Evolutionary conservation across 2,329 filamentous ascomycete genomes (phyloP), one percentile per base, ranked within the genome.

Genomic region (Cladosporium sphaerospermum): DNA sequence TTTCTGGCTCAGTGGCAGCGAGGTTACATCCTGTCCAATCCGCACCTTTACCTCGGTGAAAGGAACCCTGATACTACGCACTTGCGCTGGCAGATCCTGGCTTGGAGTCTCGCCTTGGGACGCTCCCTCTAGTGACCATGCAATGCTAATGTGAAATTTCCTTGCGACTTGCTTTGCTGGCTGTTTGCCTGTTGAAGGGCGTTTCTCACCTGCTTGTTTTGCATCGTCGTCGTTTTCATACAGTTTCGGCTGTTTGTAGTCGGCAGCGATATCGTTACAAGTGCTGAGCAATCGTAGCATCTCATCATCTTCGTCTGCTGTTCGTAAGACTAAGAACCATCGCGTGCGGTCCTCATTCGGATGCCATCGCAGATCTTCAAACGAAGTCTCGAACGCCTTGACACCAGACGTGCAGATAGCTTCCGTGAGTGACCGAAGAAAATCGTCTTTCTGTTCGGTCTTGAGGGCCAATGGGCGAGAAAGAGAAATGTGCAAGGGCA

Each of bases 401-500:
- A 79, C 45, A 73, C 78, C 60, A 58, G 58, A 52, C 65, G 46
- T 55, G 45, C 68, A 55, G 53, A 86, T 60, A 8, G 70, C 62
- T 1, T 68, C 65, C 34, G 71, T 67, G 4, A 95, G 67, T 0
- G 70, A 69, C 4, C 78, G 70, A 4, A 86, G 73, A 64, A 96
- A 96, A 0, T 59, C 61, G 28, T 85, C 81, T 60, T 88, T 89
- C 58, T 85, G 78, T n/a, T 83, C 77, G 0, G 88, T 90, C 45
- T 76, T 74, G 32, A 99, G 80, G 10, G 84, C 79, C 47, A 97
- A 74, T 0, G 93, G 86, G 5, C 89, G 80, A 7, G 93, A 97
- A 6, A 99, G 78, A 61, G 90, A 96, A 64, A 99, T 84, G 70
- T 99, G 93, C 44, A 99, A 77, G 3, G 92, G 92, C 46, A 89